Base-by-base conservation (phyloP, 805 yeast species). In the Spencermartinsiella europaea region DNA sequence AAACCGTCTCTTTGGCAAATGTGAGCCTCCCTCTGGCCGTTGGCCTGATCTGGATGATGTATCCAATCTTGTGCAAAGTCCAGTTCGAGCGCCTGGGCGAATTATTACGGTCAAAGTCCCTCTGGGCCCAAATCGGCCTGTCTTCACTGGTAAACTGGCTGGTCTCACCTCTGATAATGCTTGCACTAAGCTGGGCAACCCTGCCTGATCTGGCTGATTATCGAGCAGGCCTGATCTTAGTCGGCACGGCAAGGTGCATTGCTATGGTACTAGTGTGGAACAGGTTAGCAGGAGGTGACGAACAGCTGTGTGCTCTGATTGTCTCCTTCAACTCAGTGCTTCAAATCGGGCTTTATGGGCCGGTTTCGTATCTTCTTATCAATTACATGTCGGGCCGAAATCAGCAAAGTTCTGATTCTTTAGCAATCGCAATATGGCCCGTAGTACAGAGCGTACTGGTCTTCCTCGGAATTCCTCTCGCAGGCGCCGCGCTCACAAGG, bases 221-320 rank as follows among this genome's bases (percentile, higher is more conserved):
- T 46, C 62, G 83, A 36, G 65, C 62, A 35, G 83, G 83, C 1
- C 67, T 79, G n/a, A 75, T 79, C 25, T 71, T 79, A 74, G 75
- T 79, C 39, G 83, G 83, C 1, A 47, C 75, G 31, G 83, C 81
- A 4, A 62, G 83, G 48, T 78, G 83, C 56, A 77, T 78, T 51
- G 83, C 83, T 19, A 78, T 79, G 83, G 83, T 77, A 1, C 61
- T 79, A 42, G 58, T 78, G 21, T 78, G 83, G 83, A 78, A 74
- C 55, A 71, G 74, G 25, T 63, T 79, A 15, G 77, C 81, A 2
- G 70, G 63, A 5, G 83, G 83, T 4, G 79, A 77, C 55, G 61
- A 63, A 39, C 68, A 67, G 35, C 58, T 75, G 37, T 78, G 83
- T 60, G 79, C 77, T 2, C 54, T 75, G 5, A 53, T 78, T n/a